Conservation (phyloP, 768 basidiomycete genomes). For the Mycena belliarum region DNA sequence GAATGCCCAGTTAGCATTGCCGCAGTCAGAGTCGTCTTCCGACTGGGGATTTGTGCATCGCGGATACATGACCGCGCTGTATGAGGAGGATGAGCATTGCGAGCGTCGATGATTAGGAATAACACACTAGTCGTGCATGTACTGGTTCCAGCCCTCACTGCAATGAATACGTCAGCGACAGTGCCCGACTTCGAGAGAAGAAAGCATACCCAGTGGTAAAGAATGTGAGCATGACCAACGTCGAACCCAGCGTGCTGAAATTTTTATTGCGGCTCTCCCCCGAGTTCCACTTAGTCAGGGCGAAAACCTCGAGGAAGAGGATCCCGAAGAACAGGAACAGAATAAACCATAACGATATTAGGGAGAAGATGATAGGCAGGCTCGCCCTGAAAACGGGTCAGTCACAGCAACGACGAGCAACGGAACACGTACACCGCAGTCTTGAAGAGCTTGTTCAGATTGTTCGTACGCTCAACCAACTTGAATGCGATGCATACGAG, state of each 20-base stretch:
- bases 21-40: slow-evolving; percentile 79
- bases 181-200: not conserved
- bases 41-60: slow-evolving; percentile 66
- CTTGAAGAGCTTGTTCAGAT: slow-evolving; percentile 94
- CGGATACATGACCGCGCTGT: slow-evolving; percentile 73
- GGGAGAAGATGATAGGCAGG: slow-evolving; percentile 80
- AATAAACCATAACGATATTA: slow-evolving; percentile 86
- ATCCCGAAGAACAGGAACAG: slow-evolving; percentile 92
- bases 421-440: slow-evolving; percentile 76
- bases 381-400: slow-evolving; percentile 58
- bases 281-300: slow-evolving; percentile 82
- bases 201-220: slow-evolving; percentile 81
- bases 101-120: not conserved
- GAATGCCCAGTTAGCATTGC: slow-evolving; percentile 81
- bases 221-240: slow-evolving; percentile 88
- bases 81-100: slow-evolving; percentile 9
- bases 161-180: not conserved
- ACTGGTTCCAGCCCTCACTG: slow-evolving; percentile 96
- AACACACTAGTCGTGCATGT: slow-evolving; percentile 94
- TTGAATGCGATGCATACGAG: slow-evolving; percentile 93
- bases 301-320: slow-evolving; percentile 87
- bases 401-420: not conserved
- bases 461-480: slow-evolving; percentile 84
- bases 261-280: slow-evolving; percentile 72
- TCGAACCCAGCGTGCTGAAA: slow-evolving; percentile 74